phyloP scores from a whole-genome alignment of 345 rosid genomes.

The Rhodomyrtus tomentosa region DNA sequence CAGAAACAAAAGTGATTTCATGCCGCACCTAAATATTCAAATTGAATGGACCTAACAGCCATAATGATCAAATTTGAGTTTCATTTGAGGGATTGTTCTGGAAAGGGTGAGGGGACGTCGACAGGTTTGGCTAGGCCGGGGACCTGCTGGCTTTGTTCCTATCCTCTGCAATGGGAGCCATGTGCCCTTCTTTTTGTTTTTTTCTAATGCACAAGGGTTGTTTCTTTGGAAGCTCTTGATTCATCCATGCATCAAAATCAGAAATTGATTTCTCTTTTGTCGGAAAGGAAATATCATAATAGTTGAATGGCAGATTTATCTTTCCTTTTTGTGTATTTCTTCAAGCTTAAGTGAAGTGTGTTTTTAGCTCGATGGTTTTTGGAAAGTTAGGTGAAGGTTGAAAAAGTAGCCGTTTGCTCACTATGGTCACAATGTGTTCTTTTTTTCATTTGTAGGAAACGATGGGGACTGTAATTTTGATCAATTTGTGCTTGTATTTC shows the following conservation, averaged over 20 bases:
- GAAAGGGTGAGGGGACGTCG: not conserved
- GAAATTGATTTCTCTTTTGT: not conserved
- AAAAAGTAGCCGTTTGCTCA: not conserved
- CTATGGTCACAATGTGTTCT: not conserved
- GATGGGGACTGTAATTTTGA: not conserved
- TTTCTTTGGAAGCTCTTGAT: not conserved
- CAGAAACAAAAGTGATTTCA: too few relatives aligned
- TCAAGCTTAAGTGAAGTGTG: not conserved
- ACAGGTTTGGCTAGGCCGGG: not conserved
- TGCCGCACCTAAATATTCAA: too few relatives aligned
- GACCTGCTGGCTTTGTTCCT: conserved; percentile 5
- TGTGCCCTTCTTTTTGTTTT: not conserved
- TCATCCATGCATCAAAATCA: not conserved
- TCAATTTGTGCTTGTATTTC: not conserved
- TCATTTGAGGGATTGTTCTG: not conserved
- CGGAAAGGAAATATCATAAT: too few relatives aligned
- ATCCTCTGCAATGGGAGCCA: conserved; percentile 3
- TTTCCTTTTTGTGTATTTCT: not conserved
- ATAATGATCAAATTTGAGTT: not conserved
- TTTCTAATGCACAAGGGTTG: not conserved
- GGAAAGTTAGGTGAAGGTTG: not conserved
- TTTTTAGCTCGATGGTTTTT: not conserved
- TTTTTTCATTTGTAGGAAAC: not conserved
- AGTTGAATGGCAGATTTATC: not conserved
- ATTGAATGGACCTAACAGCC: not conserved